Evolutionary conservation across 805 yeast genomes (phyloP), one percentile per base, ranked within the genome.

Genomic region (Kodamaea kakaduensis): DNA sequence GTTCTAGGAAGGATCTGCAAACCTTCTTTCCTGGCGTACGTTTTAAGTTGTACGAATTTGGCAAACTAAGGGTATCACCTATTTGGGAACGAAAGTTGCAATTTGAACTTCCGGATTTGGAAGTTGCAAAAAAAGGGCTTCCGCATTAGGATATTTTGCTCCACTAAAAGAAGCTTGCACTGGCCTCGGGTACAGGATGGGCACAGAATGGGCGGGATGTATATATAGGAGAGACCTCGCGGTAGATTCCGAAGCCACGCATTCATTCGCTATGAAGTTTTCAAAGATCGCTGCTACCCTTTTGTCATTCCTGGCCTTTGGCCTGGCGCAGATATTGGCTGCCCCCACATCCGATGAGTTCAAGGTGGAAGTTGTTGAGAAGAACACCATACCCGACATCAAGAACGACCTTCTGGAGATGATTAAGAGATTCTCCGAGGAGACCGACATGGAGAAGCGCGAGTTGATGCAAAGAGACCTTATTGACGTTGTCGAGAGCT

Each of bases 311-410:
- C 13, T 34, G 14, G 36, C 41, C 6, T 32, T 38, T 10, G 35
- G 38, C 16, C 44, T 25, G 16, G 37, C 31, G 17, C 41, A 34
- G 9, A 17, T 36, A 14, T 14, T 29, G 4, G 39, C 42, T 16
- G 36, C 36, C 9, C 48, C 45, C n/a, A 9, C 40, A 3, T 18
- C 38, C 3, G 36, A 31, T 10, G 32, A 31, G 13, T 36, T 42
- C 27, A 31, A 40, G n/a, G 28, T 41, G 10, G 43, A 41, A 4
- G 18, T 41, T 19, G 19, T 9, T 4, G 15, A 26, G 12, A 26
- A 12, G 17, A 19, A 26, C 29, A 26, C 29, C 19, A 26, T 26
- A 9, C 9, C 22, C 9, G 28, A 25, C 12, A 25, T 25, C 21
- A 24, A 24, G 34, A 31, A 23, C 9, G 23, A 23, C 5, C 20